These are phyloP conservation scores for Bipolaris sorokiniana DNA, from an alignment of 2,329 filamentous ascomycete genomes.

Conservation along the genomic window DNA sequence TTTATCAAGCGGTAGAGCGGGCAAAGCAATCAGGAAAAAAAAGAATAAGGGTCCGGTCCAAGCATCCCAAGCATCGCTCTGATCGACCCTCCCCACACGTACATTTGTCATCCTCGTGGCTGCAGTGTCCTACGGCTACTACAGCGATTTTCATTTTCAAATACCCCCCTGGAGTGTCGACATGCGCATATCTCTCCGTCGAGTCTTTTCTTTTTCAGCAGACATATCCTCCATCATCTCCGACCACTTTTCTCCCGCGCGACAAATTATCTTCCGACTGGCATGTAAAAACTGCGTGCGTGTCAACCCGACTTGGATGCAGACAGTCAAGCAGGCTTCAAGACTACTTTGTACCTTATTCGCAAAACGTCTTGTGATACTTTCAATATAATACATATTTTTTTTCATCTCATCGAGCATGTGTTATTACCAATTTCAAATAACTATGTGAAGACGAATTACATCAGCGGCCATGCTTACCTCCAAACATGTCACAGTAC, in stretches of 20 bases:
- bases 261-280: neutral
- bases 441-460: neutral
- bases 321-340: neutral
- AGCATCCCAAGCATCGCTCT: neutral
- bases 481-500: neutral
- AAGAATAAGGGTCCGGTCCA: neutral
- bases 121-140: neutral
- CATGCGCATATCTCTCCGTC: neutral
- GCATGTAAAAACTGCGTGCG: neutral
- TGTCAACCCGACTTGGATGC: neutral
- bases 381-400: slow-evolving; percentile 18
- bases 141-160: neutral
- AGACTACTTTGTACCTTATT: neutral
- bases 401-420: neutral
- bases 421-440: neutral
- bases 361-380: slow-evolving; percentile 7
- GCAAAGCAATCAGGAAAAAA: neutral
- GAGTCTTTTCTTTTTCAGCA: slow-evolving; percentile 1
- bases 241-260: neutral
- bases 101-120: neutral
- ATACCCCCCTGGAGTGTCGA: neutral
- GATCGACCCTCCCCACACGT: neutral
- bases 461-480: neutral
- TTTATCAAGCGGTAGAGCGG: slow-evolving; percentile 29
- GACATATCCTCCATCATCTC: neutral